Evolutionary conservation across 1,139 yeast species (phyloP).

Genomic region (Magnusiomyces paraingens): DNA sequence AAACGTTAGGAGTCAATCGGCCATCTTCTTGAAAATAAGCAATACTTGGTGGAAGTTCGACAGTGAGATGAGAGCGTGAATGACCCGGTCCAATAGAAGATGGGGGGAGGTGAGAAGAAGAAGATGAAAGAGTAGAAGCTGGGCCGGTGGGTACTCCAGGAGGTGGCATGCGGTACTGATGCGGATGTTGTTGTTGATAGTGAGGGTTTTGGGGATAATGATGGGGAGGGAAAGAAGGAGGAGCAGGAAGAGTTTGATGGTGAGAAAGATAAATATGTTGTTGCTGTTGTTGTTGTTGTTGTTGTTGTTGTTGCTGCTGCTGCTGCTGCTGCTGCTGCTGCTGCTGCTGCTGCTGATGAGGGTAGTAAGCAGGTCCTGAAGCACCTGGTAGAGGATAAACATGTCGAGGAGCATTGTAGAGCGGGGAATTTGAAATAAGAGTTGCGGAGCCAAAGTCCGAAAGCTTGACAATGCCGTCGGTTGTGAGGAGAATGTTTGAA

Average conservation of each 20-base stretch:
- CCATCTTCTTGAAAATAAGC: constrained; percentile 5
- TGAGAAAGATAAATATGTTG: constrained; percentile 38
- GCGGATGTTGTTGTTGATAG: neutral
- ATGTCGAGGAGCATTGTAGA: too few relatives aligned
- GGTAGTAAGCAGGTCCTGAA: neutral
- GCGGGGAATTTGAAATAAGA: neutral
- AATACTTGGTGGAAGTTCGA: constrained; percentile 55
- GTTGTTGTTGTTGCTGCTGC: neutral
- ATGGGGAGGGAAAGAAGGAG: neutral
- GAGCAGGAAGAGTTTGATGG: neutral
- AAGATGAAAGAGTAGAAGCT: neutral
- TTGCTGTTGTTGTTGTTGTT: neutral
- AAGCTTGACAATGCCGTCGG: constrained; percentile 81
- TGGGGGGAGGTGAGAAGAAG: neutral
- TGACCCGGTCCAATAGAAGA: neutral
- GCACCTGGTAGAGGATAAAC: too few relatives aligned
- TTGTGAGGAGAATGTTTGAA: constrained; percentile 80
- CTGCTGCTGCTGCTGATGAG: neutral
- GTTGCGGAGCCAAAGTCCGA: constrained; percentile 92
- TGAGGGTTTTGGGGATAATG: neutral
- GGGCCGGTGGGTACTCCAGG: neutral
- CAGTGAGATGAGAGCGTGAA: constrained; percentile 80
- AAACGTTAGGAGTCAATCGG: constrained; percentile 46
- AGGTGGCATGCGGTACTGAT: neutral
- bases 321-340: neutral